Evolutionary conservation across 106 monocot species (phyloP).

Genomic region (Dioscorea alata): DNA sequence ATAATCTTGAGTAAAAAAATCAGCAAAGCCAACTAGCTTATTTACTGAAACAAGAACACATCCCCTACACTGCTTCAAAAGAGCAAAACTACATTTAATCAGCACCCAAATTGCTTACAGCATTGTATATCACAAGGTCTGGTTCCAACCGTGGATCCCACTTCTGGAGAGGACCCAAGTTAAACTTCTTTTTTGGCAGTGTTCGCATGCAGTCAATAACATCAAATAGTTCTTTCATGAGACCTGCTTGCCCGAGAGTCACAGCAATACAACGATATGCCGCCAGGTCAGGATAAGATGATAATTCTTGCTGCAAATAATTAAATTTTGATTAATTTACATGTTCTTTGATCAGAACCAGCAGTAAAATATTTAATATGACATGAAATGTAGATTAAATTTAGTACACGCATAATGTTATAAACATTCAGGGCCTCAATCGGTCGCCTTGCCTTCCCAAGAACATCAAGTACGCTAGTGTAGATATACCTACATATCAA

Average conservation of each 20-base stretch:
- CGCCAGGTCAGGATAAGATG: slow-evolving; percentile 95
- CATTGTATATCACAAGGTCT: slow-evolving; percentile 88
- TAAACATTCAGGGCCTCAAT: slow-evolving; percentile 91
- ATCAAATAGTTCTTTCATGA: slow-evolving; percentile 96
- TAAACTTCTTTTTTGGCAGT: slow-evolving; percentile 66
- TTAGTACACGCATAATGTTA: slow-evolving; percentile 76
- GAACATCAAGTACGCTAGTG: slow-evolving; percentile 82
- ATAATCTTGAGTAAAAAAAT: not conserved
- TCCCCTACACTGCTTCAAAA: not conserved
- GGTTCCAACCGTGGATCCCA: slow-evolving; percentile 92
- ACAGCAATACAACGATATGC: slow-evolving; percentile 97
- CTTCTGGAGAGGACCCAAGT: slow-evolving; percentile 61
- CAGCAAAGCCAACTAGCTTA: not conserved
- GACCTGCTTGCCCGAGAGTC: slow-evolving; percentile 88
- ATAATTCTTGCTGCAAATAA: slow-evolving; percentile 68
- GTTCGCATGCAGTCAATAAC: slow-evolving; percentile 90
- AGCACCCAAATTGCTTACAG: slow-evolving; percentile 45
- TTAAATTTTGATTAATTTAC: slow-evolving; percentile 7
- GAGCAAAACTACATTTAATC: not conserved
- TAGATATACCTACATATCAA: slow-evolving; percentile 77
- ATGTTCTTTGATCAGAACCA: not conserved
- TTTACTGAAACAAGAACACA: not conserved
- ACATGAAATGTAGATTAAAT: slow-evolving; percentile 5
- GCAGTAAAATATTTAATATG: not conserved
- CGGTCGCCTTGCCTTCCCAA: slow-evolving; percentile 91